Conservation (phyloP, 2,329 filamentous ascomycete species). For the Capronia americana region DNA sequence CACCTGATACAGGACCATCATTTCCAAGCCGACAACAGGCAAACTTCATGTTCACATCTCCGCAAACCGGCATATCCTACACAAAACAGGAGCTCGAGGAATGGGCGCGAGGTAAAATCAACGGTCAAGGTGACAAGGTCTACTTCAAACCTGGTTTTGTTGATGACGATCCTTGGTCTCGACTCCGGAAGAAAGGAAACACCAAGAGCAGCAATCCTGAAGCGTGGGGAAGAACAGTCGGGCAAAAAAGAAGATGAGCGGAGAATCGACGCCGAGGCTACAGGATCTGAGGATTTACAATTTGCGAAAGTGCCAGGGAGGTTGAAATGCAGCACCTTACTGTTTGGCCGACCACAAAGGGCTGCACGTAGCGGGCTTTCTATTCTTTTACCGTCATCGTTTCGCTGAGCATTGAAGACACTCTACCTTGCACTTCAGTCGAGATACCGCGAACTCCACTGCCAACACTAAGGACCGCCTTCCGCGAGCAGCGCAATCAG, state of each 20-base stretch:
- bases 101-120: constrained; percentile 30
- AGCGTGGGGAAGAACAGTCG: neutral
- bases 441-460: neutral
- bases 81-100: constrained; percentile 26
- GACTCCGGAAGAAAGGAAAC: constrained; percentile 3
- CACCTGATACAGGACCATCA: neutral
- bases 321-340: neutral
- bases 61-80: constrained; percentile 27
- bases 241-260: neutral
- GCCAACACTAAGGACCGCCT: neutral
- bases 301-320: neutral
- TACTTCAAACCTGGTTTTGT: constrained; percentile 41
- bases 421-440: neutral
- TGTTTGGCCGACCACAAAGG: neutral
- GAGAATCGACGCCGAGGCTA: neutral
- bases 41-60: constrained; percentile 19
- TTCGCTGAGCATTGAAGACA: neutral
- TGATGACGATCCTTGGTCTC: constrained; percentile 37
- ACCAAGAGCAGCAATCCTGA: neutral
- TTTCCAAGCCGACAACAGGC: neutral
- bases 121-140: constrained; percentile 37
- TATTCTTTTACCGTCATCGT: neutral
- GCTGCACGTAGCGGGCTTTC: neutral
- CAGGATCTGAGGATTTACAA: neutral
- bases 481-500: neutral